These are phyloP conservation scores for Phlyctochytrium bullatum DNA, from an alignment of 192 early-diverging fungal species.

Conservation along the genomic window DNA sequence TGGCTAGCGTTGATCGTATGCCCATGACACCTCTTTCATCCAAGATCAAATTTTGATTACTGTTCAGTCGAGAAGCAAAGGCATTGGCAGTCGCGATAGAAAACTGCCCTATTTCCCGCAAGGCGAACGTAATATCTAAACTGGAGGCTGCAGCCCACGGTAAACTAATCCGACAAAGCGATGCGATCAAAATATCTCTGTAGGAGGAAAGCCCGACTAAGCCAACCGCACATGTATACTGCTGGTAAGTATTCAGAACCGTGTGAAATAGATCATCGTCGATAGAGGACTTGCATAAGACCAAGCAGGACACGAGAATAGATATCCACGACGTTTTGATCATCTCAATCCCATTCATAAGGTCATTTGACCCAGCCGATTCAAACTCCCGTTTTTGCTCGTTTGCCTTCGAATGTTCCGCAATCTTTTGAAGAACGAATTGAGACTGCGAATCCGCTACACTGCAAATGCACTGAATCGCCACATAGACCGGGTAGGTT, in stretches of 20 bases:
- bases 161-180: conserved; percentile 81
- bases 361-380: conserved; percentile 35
- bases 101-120: conserved; percentile 14
- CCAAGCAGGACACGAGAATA: conserved; percentile 72
- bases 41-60: conserved; percentile 26
- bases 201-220: conserved; percentile 73
- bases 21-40: conserved; percentile 77
- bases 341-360: conserved; percentile 71
- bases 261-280: conserved; percentile 82
- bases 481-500: conserved; percentile 79
- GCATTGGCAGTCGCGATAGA: conserved; percentile 7
- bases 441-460: conserved; percentile 72
- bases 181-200: conserved; percentile 80
- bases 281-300: conserved; percentile 70
- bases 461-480: conserved; percentile 65
- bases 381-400: no score
- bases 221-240: conserved; percentile 76
- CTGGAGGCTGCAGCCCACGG: conserved; percentile 36
- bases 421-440: conserved; percentile 30
- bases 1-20: conserved; percentile 66
- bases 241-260: conserved; percentile 67
- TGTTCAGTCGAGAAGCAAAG: conserved; percentile 6
- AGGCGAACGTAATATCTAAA: conserved; percentile 13
- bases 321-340: conserved; percentile 77
- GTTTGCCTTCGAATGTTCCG: conserved; percentile 9